Base-by-base conservation (phyloP, 768 basidiomycete genomes). In the Termitomyces bulborhizus region DNA sequence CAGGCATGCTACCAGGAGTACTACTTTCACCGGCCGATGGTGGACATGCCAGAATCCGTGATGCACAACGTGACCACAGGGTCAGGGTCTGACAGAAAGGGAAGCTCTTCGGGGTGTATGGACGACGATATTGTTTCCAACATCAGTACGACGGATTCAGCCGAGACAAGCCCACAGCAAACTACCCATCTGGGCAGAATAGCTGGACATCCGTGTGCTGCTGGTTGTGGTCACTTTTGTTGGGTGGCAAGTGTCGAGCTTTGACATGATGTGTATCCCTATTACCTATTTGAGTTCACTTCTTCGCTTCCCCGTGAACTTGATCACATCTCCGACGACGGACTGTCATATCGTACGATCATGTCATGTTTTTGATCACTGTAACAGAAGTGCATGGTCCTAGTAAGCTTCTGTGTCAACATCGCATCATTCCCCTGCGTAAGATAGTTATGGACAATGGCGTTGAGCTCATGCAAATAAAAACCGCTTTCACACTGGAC, bases 211-310 rank as follows among this genome's bases (percentile, higher is more conserved):
- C 77, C 75, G 0, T 92, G 90, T 69, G 86, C 88, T 13, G 80
- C 88, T 42, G 90, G 90, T 4, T 93, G 90, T 69, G 90, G 90
- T 0, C 90, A 93, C 70, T 79, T 78, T 60, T 93, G 90, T 61
- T 91, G 88, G 88, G 80, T 79, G 15, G 73, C 75, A 4, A 72
- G 66, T 54, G 65, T 62, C 15, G 60, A 57, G 46, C 40, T 55
- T 45, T 56, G 55, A 56, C 50, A 46, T 56, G 48, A 48, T 47
- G 45, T 52, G 31, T 32, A 42, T 12, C 40, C 29, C 9, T 51
- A 9, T 15, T 11, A 31, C 29, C 31, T 3, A 6, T 34, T 29
- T 41, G 36, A 18, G 32, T 1, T 18, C 21, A 34, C n/a, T 49
- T 50, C 39, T 42, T 49, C 46, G 46, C 37, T 37, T 51, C 26